Evolutionary conservation across 2,329 filamentous ascomycete genomes (phyloP).

Genomic region (Podosphaera leucotricha): DNA sequence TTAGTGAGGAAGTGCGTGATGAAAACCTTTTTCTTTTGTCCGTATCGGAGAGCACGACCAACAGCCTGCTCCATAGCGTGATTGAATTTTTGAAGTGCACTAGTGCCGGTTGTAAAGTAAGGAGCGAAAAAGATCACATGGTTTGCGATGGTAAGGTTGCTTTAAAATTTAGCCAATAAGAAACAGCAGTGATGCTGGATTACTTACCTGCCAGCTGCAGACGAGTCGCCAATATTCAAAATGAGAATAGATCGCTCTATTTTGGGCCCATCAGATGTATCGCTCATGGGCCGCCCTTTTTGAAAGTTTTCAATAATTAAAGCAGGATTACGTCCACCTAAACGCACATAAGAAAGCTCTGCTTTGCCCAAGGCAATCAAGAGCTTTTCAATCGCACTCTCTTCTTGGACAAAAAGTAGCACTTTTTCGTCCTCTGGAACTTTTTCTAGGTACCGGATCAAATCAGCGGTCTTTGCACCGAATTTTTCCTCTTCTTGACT

Average conservation of each 20-base stretch:
- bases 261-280: not conserved
- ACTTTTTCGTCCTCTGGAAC: slow-evolving; percentile 23
- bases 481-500: slow-evolving; percentile 6
- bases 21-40: slow-evolving; percentile 31
- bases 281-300: slow-evolving; percentile 8
- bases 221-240: slow-evolving; percentile 29
- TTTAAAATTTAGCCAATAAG: slow-evolving; percentile 11
- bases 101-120: slow-evolving; percentile 18
- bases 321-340: slow-evolving; percentile 14
- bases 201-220: slow-evolving; percentile 34
- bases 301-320: slow-evolving; percentile 21
- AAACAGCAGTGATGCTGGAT: not conserved
- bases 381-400: slow-evolving; percentile 20
- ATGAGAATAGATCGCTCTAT: slow-evolving; percentile 22
- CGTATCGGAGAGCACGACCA: slow-evolving; percentile 32
- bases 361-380: slow-evolving; percentile 14
- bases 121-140: slow-evolving; percentile 40
- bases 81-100: slow-evolving; percentile 28
- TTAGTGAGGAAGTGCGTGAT: slow-evolving; percentile 21
- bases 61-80: slow-evolving; percentile 38
- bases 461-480: slow-evolving; percentile 24
- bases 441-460: slow-evolving; percentile 21
- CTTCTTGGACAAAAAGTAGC: slow-evolving; percentile 31
- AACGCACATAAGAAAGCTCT: slow-evolving; percentile 16
- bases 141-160: slow-evolving; percentile 38